A percentile compares a stretch with the other conserved stretches of the same genome.
These are phyloP conservation scores for Cicer pinnatifidum DNA, from an alignment of 306 rosid genomes.

Conservation along the genomic window DNA sequence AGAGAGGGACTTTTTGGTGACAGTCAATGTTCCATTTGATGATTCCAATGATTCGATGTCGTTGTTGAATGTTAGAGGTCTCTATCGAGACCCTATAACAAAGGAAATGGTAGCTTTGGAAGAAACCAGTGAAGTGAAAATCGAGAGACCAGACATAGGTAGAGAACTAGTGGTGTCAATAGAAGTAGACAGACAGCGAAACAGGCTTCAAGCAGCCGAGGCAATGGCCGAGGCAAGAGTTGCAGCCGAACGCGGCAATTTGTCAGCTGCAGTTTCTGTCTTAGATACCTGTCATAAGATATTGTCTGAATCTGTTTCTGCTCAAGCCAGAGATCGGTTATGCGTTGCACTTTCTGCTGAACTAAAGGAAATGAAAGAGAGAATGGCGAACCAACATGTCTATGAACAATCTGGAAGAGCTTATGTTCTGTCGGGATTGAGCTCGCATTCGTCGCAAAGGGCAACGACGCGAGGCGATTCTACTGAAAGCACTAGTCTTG, in stretches of 20 bases:
- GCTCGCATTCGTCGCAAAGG: constrained; percentile 97
- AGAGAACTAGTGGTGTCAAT: constrained; percentile 63
- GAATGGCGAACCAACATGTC: constrained; percentile 80
- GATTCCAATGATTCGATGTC: constrained; percentile 61
- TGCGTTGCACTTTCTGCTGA: constrained; percentile 73
- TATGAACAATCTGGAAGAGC: constrained; percentile 98
- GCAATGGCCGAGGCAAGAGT: constrained; percentile 85
- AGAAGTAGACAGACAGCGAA: constrained; percentile 90
- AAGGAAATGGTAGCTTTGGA: constrained; percentile 68
- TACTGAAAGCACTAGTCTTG: constrained; percentile 68
- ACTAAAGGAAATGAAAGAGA: constrained; percentile 89
- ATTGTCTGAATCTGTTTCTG: constrained; percentile 74
- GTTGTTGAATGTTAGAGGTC: constrained; percentile 64
- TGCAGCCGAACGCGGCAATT: constrained; percentile 75
- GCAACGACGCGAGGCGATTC: constrained; percentile 96
- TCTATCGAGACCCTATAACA: constrained; percentile 70
- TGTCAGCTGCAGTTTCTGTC: constrained; percentile 78
- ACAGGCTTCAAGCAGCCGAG: constrained; percentile 78
- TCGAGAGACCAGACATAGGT: constrained; percentile 63
- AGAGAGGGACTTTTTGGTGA: constrained; percentile 87
- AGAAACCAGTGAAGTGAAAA: constrained; percentile 64
- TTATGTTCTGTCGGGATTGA: constrained; percentile 87
- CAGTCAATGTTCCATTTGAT: constrained; percentile 73
- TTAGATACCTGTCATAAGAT: constrained; percentile 66
- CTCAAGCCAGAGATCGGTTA: constrained; percentile 65